Conservation (phyloP, 2,329 filamentous ascomycete species). For the Immersiporthe knoxdaviesiana region DNA sequence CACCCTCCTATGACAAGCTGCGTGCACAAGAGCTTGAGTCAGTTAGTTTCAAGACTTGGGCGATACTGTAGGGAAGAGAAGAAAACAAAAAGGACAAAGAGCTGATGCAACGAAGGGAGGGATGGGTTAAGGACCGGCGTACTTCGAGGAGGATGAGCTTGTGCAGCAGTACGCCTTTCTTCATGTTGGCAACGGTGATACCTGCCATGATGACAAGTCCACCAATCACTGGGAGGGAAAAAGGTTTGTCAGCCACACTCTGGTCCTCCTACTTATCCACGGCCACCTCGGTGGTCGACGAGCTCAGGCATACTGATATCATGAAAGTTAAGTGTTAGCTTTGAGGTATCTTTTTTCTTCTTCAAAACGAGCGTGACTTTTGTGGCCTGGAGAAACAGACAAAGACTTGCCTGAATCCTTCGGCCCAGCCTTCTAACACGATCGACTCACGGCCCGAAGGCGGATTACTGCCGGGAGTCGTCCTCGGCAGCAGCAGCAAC, state of each 20-base stretch:
- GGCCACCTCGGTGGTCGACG: not conserved
- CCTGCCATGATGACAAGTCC: conserved; percentile 52
- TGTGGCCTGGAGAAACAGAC: not conserved
- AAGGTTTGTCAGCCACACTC: not conserved
- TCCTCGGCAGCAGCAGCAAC: conserved; percentile 3
- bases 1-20: conserved; percentile 27
- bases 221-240: conserved; percentile 48
- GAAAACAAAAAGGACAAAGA: conserved; percentile 54
- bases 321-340: not conserved
- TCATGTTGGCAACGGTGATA: conserved; percentile 55
- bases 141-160: conserved; percentile 55
- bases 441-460: conserved; percentile 14
- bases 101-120: no score
- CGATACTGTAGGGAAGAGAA: conserved; percentile 52
- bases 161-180: conserved; percentile 49
- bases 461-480: conserved; percentile 4
- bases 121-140: no score
- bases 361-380: not conserved
- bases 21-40: conserved; percentile 26
- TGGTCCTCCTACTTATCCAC: not conserved
- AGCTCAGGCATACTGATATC: conserved; percentile 16
- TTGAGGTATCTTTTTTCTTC: no score
- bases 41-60: conserved; percentile 43
- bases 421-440: conserved; percentile 27
- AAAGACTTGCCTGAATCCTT: conserved; percentile 26